These are phyloP conservation scores for Sporothrix curviconia DNA, from an alignment of 2,329 filamentous ascomycete species.

Conservation along the genomic window DNA sequence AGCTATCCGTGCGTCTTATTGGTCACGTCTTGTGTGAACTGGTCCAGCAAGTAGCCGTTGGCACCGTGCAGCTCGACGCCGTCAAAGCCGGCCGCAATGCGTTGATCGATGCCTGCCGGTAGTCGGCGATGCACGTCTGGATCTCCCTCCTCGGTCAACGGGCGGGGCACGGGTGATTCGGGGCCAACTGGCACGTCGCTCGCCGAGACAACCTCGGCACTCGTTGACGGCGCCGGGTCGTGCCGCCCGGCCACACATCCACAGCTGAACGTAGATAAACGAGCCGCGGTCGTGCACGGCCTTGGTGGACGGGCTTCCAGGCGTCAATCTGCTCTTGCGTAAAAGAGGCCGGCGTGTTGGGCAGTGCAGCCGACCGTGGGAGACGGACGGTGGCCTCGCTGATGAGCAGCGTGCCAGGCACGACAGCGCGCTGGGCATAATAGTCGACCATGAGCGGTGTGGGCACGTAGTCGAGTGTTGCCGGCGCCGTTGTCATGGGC, in stretches of 20 bases:
- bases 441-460: slow-evolving; percentile 33
- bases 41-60: slow-evolving; percentile 68
- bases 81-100: slow-evolving; percentile 61
- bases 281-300: slow-evolving; percentile 43
- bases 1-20: slow-evolving; percentile 49
- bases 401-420: slow-evolving; percentile 36
- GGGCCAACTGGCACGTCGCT: slow-evolving; percentile 4
- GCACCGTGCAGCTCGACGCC: slow-evolving; percentile 69
- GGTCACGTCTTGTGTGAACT: slow-evolving; percentile 49
- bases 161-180: slow-evolving; percentile 24
- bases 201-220: not conserved
- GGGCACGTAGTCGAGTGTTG: slow-evolving; percentile 26
- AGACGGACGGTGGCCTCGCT: slow-evolving; percentile 41
- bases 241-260: slow-evolving; percentile 7
- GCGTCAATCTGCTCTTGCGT: slow-evolving; percentile 46
- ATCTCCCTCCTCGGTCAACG: slow-evolving; percentile 63
- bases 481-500: slow-evolving; percentile 48
- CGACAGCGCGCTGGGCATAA: slow-evolving; percentile 36
- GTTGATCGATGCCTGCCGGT: slow-evolving; percentile 45
- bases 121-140: slow-evolving; percentile 53
- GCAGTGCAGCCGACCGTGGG: slow-evolving; percentile 29
- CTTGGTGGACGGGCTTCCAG: slow-evolving; percentile 54
- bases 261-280: slow-evolving; percentile 13
- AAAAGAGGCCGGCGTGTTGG: slow-evolving; percentile 52
- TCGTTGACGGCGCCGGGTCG: not conserved